These are phyloP conservation scores for Aspergillus japonicus DNA, from an alignment of 2,329 filamentous ascomycete genomes.

Conservation along the genomic window DNA sequence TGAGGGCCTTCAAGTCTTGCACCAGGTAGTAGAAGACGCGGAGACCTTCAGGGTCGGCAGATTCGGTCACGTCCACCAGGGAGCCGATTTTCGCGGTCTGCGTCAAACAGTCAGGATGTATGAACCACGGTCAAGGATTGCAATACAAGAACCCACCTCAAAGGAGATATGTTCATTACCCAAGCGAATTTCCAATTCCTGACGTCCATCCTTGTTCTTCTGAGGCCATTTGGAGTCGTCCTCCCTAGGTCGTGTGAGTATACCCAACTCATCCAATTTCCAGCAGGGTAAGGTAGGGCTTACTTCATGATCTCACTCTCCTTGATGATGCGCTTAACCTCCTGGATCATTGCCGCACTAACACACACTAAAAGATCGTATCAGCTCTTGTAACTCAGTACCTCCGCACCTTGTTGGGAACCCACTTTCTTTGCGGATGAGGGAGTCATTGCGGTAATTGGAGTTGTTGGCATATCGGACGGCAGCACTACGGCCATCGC, in stretches of 20 bases:
- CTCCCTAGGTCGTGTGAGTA: constrained; percentile 61
- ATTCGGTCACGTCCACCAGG: constrained; percentile 93
- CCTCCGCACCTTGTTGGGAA: constrained; percentile 16
- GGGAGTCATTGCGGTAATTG: constrained; percentile 96
- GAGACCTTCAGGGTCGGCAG: constrained; percentile 89
- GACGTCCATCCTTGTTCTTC: constrained; percentile 97
- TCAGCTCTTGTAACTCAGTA: background rate
- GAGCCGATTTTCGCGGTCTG: constrained; percentile 98
- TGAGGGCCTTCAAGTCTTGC: constrained; percentile 92
- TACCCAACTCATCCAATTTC: background rate
- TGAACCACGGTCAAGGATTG: background rate
- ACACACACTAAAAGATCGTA: constrained; percentile 74
- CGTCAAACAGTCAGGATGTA: constrained; percentile 2
- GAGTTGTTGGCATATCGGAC: constrained; percentile 99
- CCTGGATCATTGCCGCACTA: constrained; percentile 81
- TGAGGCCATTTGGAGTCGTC: constrained; percentile 98
- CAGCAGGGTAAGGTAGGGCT: constrained; percentile 19
- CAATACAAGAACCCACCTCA: constrained; percentile 60
- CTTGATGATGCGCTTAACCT: constrained; percentile 97
- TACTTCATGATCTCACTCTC: constrained; percentile 97
- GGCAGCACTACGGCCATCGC: constrained; percentile 88
- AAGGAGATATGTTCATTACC: constrained; percentile 97
- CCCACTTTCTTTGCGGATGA: constrained; percentile 99
- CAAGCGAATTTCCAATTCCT: constrained; percentile 91
- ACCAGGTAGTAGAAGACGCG: constrained; percentile 98